Evolutionary conservation across 208 protist species (phyloP).

Genomic region (Leishmania tarentolae): DNA sequence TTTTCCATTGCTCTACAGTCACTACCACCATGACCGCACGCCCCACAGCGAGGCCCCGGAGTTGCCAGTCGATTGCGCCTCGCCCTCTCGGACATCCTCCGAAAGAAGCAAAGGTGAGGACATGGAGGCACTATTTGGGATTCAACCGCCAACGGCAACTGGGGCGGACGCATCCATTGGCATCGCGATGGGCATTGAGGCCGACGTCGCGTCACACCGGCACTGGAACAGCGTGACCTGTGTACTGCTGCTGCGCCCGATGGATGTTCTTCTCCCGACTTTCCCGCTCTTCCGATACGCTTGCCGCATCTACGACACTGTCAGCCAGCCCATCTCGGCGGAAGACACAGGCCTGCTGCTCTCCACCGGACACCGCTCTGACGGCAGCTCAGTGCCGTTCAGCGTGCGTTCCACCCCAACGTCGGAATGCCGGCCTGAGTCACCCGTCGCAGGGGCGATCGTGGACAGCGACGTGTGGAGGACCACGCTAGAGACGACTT

Average conservation of each 20-base stretch:
- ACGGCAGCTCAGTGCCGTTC: constrained; percentile 22
- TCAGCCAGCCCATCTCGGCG: constrained; percentile 10
- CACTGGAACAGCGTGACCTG: constrained; percentile 63
- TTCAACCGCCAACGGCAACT: constrained; percentile 7
- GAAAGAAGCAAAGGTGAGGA: constrained; percentile 15
- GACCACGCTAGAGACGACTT: constrained; percentile 56
- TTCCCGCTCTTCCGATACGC: constrained; percentile 68
- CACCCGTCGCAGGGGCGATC: constrained; percentile 3
- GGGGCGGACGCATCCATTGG: background rate
- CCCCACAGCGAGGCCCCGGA: background rate
- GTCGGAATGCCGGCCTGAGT: constrained; percentile 4
- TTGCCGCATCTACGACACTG: constrained; percentile 28
- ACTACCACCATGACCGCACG: background rate
- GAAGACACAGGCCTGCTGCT: constrained; percentile 30
- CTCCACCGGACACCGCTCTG: constrained; percentile 17
- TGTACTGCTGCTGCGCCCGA: constrained; percentile 49
- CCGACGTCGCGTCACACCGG: constrained; percentile 6
- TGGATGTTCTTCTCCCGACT: constrained; percentile 24
- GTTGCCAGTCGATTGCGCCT: constrained; percentile 3
- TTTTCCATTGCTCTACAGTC: background rate
- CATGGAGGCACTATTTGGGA: constrained; percentile 12
- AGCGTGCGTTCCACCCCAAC: constrained; percentile 10
- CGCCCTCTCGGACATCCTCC: background rate
- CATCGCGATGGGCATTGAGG: background rate
- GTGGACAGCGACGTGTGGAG: constrained; percentile 27